phyloP scores from a whole-genome alignment of 345 rosid genomes.

The Salix udensis region DNA sequence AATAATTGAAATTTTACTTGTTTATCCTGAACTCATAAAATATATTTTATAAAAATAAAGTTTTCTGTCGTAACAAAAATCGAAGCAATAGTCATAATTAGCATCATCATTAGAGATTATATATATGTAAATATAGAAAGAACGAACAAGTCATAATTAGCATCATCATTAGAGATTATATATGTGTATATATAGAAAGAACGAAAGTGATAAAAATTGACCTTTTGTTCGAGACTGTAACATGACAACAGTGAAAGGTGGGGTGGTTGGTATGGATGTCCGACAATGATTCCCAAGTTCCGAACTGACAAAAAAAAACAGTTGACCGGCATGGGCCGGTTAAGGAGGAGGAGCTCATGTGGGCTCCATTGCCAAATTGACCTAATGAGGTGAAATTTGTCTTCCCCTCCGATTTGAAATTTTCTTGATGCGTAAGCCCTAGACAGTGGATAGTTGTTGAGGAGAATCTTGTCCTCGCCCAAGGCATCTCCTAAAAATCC shows the following conservation, averaged over 20 bases:
- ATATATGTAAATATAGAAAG: too few relatives aligned
- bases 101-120: too few relatives aligned
- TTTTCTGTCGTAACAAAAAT: too few relatives aligned
- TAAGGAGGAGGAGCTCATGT: not conserved
- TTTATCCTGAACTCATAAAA: accelerated
- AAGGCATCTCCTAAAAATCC: not conserved
- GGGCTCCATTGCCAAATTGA: not conserved
- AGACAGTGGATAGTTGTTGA: not conserved
- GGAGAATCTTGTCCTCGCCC: not conserved
- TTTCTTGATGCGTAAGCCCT: not conserved
- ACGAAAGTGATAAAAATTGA: too few relatives aligned
- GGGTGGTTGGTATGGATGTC: not conserved
- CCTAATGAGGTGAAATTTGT: not conserved
- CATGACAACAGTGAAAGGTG: not conserved
- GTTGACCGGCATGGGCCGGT: not conserved
- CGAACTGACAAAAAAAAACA: too few relatives aligned
- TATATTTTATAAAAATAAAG: too few relatives aligned
- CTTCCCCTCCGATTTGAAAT: not conserved
- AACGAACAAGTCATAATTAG: too few relatives aligned
- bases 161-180: too few relatives aligned
- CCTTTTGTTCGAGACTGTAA: not conserved
- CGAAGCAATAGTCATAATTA: too few relatives aligned
- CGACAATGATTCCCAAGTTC: not conserved
- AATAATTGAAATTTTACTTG: too few relatives aligned
- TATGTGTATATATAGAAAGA: too few relatives aligned